phyloP scores from a whole-genome alignment of 23 red algal species.

The Cyanidiococcus yangmingshanensis region DNA sequence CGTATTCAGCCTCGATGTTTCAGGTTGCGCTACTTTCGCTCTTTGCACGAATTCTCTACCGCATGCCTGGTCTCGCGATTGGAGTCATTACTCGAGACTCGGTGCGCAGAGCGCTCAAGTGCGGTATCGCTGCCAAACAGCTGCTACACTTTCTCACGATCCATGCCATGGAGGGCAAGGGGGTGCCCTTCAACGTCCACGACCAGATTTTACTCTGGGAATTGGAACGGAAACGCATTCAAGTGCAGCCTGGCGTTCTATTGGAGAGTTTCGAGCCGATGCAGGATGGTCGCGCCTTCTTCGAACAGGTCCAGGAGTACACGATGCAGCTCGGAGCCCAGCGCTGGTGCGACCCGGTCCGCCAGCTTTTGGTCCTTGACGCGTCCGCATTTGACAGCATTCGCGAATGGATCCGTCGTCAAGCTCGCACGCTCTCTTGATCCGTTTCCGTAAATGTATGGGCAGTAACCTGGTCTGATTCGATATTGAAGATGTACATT shows the following conservation, averaged over 20 bases:
- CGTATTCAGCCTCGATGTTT: conserved; percentile 71
- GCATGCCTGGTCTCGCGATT: conserved; percentile 78
- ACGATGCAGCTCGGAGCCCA: not conserved
- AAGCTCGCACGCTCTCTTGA: not conserved
- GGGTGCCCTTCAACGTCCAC: conserved; percentile 66
- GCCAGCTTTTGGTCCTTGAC: conserved; percentile 2
- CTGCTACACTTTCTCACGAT: conserved; percentile 78
- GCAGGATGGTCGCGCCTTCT: not conserved
- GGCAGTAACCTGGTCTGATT: too few species aligned
- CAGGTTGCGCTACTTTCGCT: conserved; percentile 77
- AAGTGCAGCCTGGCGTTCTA: conserved; percentile 46
- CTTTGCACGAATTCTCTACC: conserved; percentile 75
- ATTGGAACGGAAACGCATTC: conserved; percentile 74
- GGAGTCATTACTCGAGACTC: conserved; percentile 64
- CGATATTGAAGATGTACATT: too few species aligned
- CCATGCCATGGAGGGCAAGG: conserved; percentile 46
- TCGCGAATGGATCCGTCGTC: not conserved
- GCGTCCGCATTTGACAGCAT: not conserved
- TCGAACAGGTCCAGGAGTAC: not conserved
- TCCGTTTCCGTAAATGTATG: too few species aligned
- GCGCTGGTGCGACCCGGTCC: not conserved
- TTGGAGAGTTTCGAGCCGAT: conserved; percentile 56
- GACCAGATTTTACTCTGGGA: conserved; percentile 91
- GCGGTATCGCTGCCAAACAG: conserved; percentile 94
- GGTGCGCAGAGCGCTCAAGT: conserved; percentile 65